Evolutionary conservation across 2,329 filamentous ascomycete genomes (phyloP), one percentile per base, ranked within the genome.

Genomic region (Xylaria arbuscula): DNA sequence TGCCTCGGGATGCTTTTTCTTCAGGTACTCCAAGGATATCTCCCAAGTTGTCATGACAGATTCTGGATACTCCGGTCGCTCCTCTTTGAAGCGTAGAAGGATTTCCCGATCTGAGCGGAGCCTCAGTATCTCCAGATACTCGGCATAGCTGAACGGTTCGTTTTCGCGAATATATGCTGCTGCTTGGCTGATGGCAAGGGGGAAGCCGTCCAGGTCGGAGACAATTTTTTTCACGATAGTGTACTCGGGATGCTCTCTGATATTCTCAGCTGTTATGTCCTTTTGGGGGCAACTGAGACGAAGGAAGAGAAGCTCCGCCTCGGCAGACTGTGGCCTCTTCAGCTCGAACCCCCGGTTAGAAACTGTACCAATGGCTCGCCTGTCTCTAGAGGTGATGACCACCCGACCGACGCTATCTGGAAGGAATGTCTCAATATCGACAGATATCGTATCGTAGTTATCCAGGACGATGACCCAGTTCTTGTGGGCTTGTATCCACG

Each of bases 11-110:
- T 42, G 40, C 40, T 10, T 42, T 42, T 42, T 42, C 40, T 17
- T 42, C 10, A 42, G 40, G 40, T 42, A 42, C 40, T 11, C 40
- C 17, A 54, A 22, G 22, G 55, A 57, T 15, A 57, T 57, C 55
- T 57, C 55, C 36, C 55, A 57, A 24, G 55, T 57, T 1, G 55
- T 57, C 55, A 57, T 57, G 1, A 57, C 55, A 4, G 55, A 57
- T 32, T 57, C 55, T 19, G 55, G 55, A 24, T 57, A 57, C n/a
- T 57, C 55, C 7, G 55, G 55, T 17, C 55, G 55, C 24, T 19
- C 55, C 55, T 42, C 55, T 57, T 57, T 57, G 55, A 57, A 57
- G 13, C 55, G 55, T 24, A 57, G n/a, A 13, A 57, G n/a, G 19
- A 57, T n/a, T 32, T 57, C 55, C 40, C 40, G 40, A 42, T 42